These are phyloP conservation scores for Pythium phragmiticola DNA, from an alignment of 352 stramenopile genomes.

Conservation along the genomic window DNA sequence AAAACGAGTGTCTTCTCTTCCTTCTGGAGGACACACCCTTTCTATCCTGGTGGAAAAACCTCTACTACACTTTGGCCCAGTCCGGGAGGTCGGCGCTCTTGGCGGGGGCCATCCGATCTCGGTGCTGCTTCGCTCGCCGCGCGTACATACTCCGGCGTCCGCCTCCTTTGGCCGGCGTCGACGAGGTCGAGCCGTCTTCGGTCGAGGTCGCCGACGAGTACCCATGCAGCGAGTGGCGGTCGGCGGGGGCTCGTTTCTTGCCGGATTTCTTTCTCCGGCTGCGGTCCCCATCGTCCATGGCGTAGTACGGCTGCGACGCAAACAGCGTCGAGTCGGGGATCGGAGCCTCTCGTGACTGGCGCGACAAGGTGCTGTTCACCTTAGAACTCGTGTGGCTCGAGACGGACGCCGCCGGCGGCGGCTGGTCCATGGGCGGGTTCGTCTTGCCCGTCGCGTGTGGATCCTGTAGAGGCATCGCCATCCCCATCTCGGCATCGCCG, in stretches of 20 bases:
- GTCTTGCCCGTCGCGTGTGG: constrained; percentile 1
- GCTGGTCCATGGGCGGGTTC: not conserved
- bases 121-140: constrained; percentile 10
- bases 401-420: not conserved
- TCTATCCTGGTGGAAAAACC: not conserved
- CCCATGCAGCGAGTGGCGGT: constrained; percentile 20
- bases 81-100: constrained; percentile 27
- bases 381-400: constrained; percentile 9
- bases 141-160: constrained; percentile 25
- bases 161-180: constrained; percentile 12
- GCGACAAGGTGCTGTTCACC: constrained; percentile 2
- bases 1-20: constrained; percentile 9
- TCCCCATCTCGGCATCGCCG: constrained; percentile 23
- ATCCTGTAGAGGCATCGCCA: constrained; percentile 4
- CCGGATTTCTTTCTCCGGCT: not conserved
- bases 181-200: constrained; percentile 15
- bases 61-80: constrained; percentile 24
- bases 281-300: constrained; percentile 9
- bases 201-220: constrained; percentile 11
- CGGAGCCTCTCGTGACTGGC: constrained; percentile 5
- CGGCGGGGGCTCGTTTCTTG: constrained; percentile 4
- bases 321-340: constrained; percentile 24
- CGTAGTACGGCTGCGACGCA: constrained; percentile 22
- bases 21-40: constrained; percentile 6
- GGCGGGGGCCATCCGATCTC: constrained; percentile 4